Evolutionary conservation across 116 monocot species (phyloP).

Genomic region (Phalaenopsis hybrid): DNA sequence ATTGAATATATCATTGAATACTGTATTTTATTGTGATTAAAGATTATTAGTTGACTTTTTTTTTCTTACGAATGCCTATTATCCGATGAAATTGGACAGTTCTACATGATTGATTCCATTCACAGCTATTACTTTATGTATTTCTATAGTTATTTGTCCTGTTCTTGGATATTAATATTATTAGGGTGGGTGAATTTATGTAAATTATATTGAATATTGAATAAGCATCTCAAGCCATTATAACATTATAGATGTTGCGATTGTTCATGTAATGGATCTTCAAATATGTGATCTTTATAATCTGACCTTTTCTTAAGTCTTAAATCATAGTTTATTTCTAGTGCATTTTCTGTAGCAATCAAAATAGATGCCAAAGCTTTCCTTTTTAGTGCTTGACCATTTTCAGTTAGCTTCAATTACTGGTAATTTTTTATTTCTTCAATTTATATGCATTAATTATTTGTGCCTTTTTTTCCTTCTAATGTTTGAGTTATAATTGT

Average conservation of each 20-base stretch:
- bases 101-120: slow-evolving; percentile 1
- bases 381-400: not conserved
- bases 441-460: not conserved
- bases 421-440: not conserved
- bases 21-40: not conserved
- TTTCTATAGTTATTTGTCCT: not conserved
- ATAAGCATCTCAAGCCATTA: not conserved
- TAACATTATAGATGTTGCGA: not conserved
- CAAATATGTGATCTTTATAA: not conserved
- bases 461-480: not conserved
- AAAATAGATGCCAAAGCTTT: no score
- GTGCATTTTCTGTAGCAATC: not conserved
- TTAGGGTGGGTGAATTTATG: not conserved
- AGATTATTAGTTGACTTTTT: not conserved
- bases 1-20: not conserved
- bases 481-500: not conserved
- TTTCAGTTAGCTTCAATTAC: not conserved
- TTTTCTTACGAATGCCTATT: not conserved
- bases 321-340: not conserved
- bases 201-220: not conserved
- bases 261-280: not conserved
- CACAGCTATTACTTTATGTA: not conserved
- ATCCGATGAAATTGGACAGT: not conserved
- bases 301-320: not conserved
- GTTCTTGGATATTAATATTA: not conserved